Evolutionary conservation across 1,139 yeast genomes (phyloP), one percentile per base, ranked within the genome.

Genomic region (Kodamaea fungicola): DNA sequence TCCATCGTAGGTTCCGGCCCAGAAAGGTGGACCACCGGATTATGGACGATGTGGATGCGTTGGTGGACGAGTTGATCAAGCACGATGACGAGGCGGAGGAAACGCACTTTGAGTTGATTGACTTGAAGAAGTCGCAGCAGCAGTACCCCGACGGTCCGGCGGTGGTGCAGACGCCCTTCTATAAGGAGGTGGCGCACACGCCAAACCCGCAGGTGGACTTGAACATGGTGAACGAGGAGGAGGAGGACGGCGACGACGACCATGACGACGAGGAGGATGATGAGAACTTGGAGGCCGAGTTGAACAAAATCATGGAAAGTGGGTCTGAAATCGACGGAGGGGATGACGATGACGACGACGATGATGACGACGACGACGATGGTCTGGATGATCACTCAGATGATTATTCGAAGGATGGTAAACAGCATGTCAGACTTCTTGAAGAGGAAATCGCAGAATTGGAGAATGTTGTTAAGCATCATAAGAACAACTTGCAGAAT

Each of bases 361-460:
- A 55, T 7, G 63, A 56, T 3, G 63, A 58, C 1, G 61, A 56
- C 2, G 60, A 54, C 6, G 62, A 57, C 2, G 61, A 57, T 1
- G 61, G 53, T 2, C 60, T 55, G 5, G 60, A 57, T 6, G 63
- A 55, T 6, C 62, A 54, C 7, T 59, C 55, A 12, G 71, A 61
- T 29, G 69, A 54, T 10, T 62, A 55, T 7, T 43, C 52, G 8
- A 59, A 59, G 42, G 54, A 57, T 4, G 67, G 71, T 12, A 63
- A 76, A 41, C 89, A 85, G 46, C 95, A 86, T 49, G 77, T 77
- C 47, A 89, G 84, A 53, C 73, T 89, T 49, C 67, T 92, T 42
- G 79, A 79, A 44, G 97, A 90, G 57, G 97, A 90, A 57, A 81
- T 94, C 38, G 67, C 74, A 9, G 98, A 94, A 54, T 70, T 94